Percentiles rank a stretch among this genome's conserved stretches.
Evolutionary conservation across 2,329 filamentous ascomycete genomes (phyloP).

Genomic region (Colletotrichum sp.): DNA sequence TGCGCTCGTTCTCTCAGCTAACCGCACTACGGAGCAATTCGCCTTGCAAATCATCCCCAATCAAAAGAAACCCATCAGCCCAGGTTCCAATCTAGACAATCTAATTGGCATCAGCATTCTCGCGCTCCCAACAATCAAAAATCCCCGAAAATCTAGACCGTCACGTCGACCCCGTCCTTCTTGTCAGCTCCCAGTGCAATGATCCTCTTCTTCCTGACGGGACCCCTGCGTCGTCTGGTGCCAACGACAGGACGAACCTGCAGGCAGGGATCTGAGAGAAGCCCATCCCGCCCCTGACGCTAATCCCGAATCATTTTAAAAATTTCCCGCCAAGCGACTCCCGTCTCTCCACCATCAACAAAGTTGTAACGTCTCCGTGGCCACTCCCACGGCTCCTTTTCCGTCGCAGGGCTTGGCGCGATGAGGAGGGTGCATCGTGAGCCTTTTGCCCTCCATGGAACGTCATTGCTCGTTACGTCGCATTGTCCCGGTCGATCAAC

Average conservation of each 20-base stretch:
- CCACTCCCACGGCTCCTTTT: background rate
- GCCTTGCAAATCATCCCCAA: background rate
- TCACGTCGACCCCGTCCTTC: background rate
- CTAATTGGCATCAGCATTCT: background rate
- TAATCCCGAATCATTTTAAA: background rate
- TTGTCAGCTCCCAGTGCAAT: background rate
- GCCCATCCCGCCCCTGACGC: slow-evolving; percentile 1
- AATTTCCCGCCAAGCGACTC: background rate
- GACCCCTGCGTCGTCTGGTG: background rate
- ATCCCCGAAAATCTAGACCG: slow-evolving; percentile 12
- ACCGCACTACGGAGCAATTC: background rate
- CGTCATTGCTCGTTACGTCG: background rate
- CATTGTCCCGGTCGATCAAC: background rate
- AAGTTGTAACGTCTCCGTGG: background rate
- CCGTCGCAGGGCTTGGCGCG: background rate
- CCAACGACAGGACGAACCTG: background rate
- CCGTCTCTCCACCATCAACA: background rate
- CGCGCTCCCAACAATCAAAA: background rate
- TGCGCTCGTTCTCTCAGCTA: background rate
- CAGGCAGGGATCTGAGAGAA: background rate
- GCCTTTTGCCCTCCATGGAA: background rate
- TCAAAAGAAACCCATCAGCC: background rate
- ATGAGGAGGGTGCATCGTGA: background rate
- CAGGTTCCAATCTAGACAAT: background rate
- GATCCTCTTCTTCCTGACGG: background rate